phyloP scores from a whole-genome alignment of 2,329 filamentous ascomycete species.

The Fusarium sterilihyphosum region DNA sequence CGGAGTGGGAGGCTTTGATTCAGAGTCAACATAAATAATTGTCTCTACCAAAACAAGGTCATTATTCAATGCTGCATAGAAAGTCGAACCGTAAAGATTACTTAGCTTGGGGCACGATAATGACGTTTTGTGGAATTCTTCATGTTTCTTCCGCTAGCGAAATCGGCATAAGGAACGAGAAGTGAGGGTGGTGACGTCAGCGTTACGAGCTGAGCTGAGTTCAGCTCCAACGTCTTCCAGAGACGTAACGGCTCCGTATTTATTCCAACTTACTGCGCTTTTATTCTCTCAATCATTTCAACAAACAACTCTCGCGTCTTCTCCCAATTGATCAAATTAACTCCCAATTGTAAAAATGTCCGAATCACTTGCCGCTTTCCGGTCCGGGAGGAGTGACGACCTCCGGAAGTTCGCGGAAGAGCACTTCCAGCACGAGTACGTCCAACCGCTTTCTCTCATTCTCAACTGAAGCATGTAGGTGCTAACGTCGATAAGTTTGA shows the following conservation, averaged over 20 bases:
- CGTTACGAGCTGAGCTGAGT: neutral
- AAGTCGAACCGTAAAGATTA: neutral
- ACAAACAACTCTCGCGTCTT: fast-evolving
- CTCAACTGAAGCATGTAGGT: too few relatives aligned
- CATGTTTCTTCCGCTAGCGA: neutral
- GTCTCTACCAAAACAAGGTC: too few relatives aligned
- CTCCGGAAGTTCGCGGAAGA: neutral
- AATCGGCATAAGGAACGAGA: too few relatives aligned
- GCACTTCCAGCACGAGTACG: conserved; percentile 6
- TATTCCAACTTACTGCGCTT: too few relatives aligned
- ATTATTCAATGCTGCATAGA: too few relatives aligned
- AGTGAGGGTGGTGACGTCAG: neutral
- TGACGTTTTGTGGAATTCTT: neutral
- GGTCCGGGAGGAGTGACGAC: neutral
- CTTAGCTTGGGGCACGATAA: neutral
- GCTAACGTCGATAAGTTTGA: neutral
- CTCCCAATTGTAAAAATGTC: neutral
- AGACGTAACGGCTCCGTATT: too few relatives aligned
- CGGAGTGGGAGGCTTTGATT: conserved; percentile 8
- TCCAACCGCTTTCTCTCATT: too few relatives aligned
- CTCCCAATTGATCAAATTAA: too few relatives aligned
- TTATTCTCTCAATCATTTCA: too few relatives aligned
- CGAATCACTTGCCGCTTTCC: neutral
- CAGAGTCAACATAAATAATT: neutral
- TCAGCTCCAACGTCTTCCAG: neutral